Base-by-base conservation (phyloP, 768 basidiomycete genomes). In the Russula sp. region DNA sequence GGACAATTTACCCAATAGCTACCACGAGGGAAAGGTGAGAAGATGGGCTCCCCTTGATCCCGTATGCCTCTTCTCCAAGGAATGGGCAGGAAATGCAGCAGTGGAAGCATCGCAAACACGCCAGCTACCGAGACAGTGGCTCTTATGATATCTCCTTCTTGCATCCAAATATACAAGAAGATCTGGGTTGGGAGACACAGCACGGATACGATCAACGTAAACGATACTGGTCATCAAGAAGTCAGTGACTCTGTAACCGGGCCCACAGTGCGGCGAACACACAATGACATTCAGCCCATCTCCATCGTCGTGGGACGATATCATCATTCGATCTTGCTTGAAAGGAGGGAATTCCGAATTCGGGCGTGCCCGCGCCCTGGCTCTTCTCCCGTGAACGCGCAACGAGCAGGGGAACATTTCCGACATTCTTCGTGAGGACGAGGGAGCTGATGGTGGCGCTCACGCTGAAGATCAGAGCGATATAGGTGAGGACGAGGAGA, bases 371-470 rank as follows among this genome's bases (percentile, higher is more conserved):
- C 13, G n/a, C 36, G 16, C 41, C 5, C 14, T 35, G 38, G 22
- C 14, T 38, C 25, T 29, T 51, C 43, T 51, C 49, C 47, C 20
- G 45, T 34, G 59, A 35, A 18, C 63, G 55, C 10, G 43, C 45
- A 11, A 34, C 36, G 14, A 58, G 49, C 50, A 53, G 36, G n/a
- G 65, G 58, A 10, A 64, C 22, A 18, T 63, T 53, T 20, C 62
- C 61, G 10, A 64, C 60, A n/a, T 57, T 59, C 22, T 54, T 55
- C 13, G 52, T 66, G 51, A 66, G 65, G 6, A 66, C 45, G 32
- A 64, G 56, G 13, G 65, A 66, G 50, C 42, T 60, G 45, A 66
- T 64, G 8, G 61, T 66, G n/a, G 58, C 35, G 50, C 59, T 60
- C 35, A 59, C 42, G 59, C 65, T 59, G 58, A 66, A 64, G 58